Conservation (phyloP, 225 moss, liverwort and hornwort species). For the Marchantia polymorpha region DNA sequence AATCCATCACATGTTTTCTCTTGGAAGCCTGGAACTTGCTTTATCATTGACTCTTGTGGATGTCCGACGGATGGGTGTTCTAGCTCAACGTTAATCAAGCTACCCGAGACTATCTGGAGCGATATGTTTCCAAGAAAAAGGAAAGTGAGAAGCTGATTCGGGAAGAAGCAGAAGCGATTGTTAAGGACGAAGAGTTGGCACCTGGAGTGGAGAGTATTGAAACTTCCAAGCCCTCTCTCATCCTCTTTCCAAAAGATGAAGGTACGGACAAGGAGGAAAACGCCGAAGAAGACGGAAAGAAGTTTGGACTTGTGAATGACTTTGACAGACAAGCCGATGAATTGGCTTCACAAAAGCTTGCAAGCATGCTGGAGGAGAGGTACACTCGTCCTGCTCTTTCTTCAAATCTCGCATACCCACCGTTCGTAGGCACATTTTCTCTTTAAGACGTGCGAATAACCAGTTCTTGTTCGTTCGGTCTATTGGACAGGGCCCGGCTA, state of each 20-base stretch:
- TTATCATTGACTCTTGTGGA: background rate
- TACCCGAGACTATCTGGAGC: slow-evolving; percentile 89
- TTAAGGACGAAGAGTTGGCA: slow-evolving; percentile 74
- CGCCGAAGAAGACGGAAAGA: slow-evolving; percentile 69
- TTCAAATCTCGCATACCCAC: background rate
- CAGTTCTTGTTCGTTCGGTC: background rate
- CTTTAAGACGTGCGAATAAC: background rate
- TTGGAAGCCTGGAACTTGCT: no score
- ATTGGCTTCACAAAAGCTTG: slow-evolving; percentile 64
- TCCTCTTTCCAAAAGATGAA: slow-evolving; percentile 36
- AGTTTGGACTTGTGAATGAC: slow-evolving; percentile 82
- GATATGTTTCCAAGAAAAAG: slow-evolving; percentile 88
- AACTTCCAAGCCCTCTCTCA: slow-evolving; percentile 46
- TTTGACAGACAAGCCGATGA: slow-evolving; percentile 78
- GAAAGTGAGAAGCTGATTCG: slow-evolving; percentile 78
- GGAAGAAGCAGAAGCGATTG: slow-evolving; percentile 69
- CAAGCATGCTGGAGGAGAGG: slow-evolving; percentile 83
- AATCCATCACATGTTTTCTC: no score
- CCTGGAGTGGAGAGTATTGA: slow-evolving; percentile 90
- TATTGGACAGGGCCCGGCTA: slow-evolving; percentile 57
- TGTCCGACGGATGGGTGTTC: background rate
- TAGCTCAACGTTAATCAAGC: slow-evolving; percentile 99
- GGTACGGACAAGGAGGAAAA: slow-evolving; percentile 51
- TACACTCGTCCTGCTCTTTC: slow-evolving; percentile 22
- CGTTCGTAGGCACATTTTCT: background rate